Evolutionary conservation across 2,329 filamentous ascomycete species (phyloP), one percentile per base, ranked within the genome.

Genomic region (Calonectria honghensis): DNA sequence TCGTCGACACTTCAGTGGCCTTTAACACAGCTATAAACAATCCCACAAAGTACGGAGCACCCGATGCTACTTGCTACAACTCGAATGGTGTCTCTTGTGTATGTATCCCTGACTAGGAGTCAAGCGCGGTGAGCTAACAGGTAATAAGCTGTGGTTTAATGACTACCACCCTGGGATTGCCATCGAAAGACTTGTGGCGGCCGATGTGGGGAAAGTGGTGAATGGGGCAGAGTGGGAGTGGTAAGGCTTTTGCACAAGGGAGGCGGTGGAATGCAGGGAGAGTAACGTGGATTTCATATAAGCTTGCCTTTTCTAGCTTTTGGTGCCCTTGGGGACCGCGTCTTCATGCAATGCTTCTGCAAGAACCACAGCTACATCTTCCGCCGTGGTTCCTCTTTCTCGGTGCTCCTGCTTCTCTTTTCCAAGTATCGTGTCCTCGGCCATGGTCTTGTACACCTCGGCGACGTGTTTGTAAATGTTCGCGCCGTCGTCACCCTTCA

Each of bases 381-480:
- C 88, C 5, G 89, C 84, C 2, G 88, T 92, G 29, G 85, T 88
- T 0, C 91, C 92, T 75, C 90, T 87, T 81, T 87, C 88, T 70
- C 92, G 86, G 77, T 88, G 86, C 50, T 89, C 91, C 7, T 90
- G 87, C 81, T 89, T 90, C 83, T 94, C 92, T 70, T 86, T 81
- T 0, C 92, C 92, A 2, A 94, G 84, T 20, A 91, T 89, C 0
- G 89, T 90, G 29, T 93, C 90, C 61, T 93, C 88, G 0, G 92
- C 91, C 11, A 95, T 90, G 10, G 86, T 84, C 66, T 87, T 87
- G 81, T 93, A 95, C 9, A 94, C 88, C 37, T 87, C 88, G 0
- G 93, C 93, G 9, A 92, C 90, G 14, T 90, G 37, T n/a, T 68
- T 31, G 32, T 31, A 65, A 31, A 71, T 39, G 45, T 57, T 7